These are phyloP conservation scores for Fusarium guadeloupense DNA, from an alignment of 2,329 filamentous ascomycete species.

Conservation along the genomic window DNA sequence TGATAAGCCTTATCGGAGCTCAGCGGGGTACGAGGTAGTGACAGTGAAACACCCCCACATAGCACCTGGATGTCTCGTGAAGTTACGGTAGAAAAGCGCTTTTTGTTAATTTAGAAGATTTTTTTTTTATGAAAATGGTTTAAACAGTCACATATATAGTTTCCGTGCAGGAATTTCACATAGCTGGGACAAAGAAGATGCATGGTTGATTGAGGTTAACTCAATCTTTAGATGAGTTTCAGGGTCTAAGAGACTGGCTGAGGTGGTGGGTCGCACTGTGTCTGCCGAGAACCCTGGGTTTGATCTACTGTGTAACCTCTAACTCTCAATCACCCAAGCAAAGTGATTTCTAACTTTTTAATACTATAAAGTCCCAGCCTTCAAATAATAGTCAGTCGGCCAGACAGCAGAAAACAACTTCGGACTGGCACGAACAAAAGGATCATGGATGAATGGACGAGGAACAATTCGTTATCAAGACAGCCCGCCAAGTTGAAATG, in stretches of 20 bases:
- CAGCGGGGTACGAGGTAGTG: constrained; percentile 31
- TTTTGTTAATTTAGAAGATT: not conserved
- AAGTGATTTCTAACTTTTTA: not conserved
- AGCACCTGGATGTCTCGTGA: not conserved
- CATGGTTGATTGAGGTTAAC: not conserved
- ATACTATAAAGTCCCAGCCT: not conserved
- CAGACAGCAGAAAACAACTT: not conserved
- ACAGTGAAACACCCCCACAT: constrained; percentile 12
- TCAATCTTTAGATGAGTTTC: constrained; percentile 2
- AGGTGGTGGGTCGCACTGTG: constrained; percentile 31
- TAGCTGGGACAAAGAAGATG: not conserved
- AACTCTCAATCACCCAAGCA: not conserved
- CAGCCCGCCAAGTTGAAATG: not conserved
- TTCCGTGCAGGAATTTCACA: not conserved
- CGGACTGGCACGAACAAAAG: not conserved
- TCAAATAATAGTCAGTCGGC: not conserved
- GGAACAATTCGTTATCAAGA: not conserved
- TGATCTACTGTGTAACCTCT: not conserved
- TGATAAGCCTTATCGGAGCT: constrained; percentile 46
- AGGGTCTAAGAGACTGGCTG: constrained; percentile 6
- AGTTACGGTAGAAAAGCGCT: not conserved
- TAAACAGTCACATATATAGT: not conserved
- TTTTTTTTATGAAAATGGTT: not conserved
- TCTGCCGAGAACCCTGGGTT: constrained; percentile 8
- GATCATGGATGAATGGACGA: not conserved